Evolutionary conservation across 768 basidiomycete species (phyloP).

Genomic region (Termitomyces sp.): DNA sequence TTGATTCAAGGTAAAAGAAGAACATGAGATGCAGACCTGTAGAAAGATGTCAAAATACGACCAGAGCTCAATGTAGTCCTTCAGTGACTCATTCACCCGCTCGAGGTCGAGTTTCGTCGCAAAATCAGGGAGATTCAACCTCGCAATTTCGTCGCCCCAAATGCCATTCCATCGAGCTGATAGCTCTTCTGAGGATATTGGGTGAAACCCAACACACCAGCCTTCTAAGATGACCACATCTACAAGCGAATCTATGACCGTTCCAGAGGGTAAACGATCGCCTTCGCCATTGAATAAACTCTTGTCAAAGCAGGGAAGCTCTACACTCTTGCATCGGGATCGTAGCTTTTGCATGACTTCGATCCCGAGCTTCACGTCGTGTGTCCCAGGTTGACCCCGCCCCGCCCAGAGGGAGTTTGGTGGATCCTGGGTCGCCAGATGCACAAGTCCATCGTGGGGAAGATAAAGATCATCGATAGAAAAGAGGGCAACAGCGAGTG

Average conservation of each 20-base stretch:
- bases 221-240: slow-evolving; percentile 94
- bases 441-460: slow-evolving; percentile 57
- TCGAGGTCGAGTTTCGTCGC: slow-evolving; percentile 52
- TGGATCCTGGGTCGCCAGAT: slow-evolving; percentile 54
- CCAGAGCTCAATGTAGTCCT: slow-evolving; percentile 68
- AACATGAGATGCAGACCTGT: slow-evolving; percentile 48
- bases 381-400: slow-evolving; percentile 92
- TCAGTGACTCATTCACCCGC: slow-evolving; percentile 62
- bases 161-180: slow-evolving; percentile 50
- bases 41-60: slow-evolving; percentile 68
- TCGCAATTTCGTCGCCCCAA: slow-evolving; percentile 39
- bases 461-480: slow-evolving; percentile 90
- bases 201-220: slow-evolving; percentile 90
- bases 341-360: slow-evolving; percentile 51
- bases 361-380: slow-evolving; percentile 72
- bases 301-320: slow-evolving; percentile 87
- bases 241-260: slow-evolving; percentile 38
- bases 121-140: slow-evolving; percentile 34
- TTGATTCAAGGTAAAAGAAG: background rate
- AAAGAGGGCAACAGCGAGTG: slow-evolving; percentile 58
- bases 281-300: slow-evolving; percentile 78
- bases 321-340: slow-evolving; percentile 41
- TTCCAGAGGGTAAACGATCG: slow-evolving; percentile 59
- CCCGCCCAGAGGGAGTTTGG: slow-evolving; percentile 71
- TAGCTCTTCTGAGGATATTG: slow-evolving; percentile 51